Evolutionary conservation across 106 monocot species (phyloP).

Genomic region (Triglochin maritima): DNA sequence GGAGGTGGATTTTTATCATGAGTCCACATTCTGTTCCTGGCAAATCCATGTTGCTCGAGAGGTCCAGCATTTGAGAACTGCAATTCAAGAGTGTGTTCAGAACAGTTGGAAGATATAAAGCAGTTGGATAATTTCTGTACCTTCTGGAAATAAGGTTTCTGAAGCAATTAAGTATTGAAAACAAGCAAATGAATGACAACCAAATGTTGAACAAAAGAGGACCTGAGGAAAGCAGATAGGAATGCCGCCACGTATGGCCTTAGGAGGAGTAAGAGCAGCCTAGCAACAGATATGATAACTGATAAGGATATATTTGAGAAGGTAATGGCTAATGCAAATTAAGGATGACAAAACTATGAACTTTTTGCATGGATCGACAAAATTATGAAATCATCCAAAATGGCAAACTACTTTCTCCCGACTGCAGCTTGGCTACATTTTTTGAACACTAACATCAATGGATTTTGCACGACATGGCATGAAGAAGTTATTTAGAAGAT

Average conservation of each 20-base stretch:
- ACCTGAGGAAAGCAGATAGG: slow-evolving; percentile 88
- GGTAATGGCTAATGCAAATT: background rate
- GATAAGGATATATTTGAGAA: background rate
- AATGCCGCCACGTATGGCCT: slow-evolving; percentile 65
- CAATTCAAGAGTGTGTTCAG: background rate
- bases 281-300: slow-evolving; percentile 9
- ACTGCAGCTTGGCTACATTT: too few relatives aligned
- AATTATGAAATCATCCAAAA: too few relatives aligned
- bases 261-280: slow-evolving; percentile 65
- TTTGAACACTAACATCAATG: too few relatives aligned
- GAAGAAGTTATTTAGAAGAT: too few relatives aligned
- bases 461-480: too few relatives aligned
- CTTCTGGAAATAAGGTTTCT: too few relatives aligned
- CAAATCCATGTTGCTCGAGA: slow-evolving; percentile 70
- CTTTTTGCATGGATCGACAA: background rate
- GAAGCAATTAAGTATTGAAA: too few relatives aligned
- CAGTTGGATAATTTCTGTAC: too few relatives aligned
- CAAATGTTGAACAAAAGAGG: background rate
- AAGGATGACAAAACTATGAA: background rate
- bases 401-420: too few relatives aligned
- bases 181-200: background rate
- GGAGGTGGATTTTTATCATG: slow-evolving; percentile 55
- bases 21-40: slow-evolving; percentile 66
- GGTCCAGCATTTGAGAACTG: slow-evolving; percentile 55
- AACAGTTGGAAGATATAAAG: too few relatives aligned